phyloP scores from a whole-genome alignment of 1,284 basidiomycete genomes.

The Gomphus sp. region DNA sequence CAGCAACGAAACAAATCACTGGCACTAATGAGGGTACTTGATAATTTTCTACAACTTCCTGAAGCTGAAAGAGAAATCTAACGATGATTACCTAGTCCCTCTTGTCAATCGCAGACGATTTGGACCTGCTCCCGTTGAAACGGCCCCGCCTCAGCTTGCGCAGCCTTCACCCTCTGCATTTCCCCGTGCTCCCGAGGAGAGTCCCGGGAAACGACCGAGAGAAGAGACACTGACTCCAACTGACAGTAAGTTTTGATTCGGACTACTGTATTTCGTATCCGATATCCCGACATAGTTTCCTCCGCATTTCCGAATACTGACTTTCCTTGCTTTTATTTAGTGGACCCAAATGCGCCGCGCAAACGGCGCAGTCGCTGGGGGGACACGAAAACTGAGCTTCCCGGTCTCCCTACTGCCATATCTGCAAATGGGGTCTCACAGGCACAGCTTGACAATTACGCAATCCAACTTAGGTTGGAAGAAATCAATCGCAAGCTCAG shows the following conservation, averaged over 20 bases:
- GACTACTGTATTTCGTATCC: slow-evolving; percentile 21
- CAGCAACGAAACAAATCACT: slow-evolving; percentile 40
- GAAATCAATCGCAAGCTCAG: slow-evolving; percentile 95
- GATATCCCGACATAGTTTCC: slow-evolving; percentile 19
- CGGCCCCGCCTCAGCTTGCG: slow-evolving; percentile 73
- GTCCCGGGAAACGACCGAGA: slow-evolving; percentile 44
- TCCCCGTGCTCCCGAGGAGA: slow-evolving; percentile 52
- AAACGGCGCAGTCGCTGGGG: slow-evolving; percentile 96
- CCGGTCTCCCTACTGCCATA: slow-evolving; percentile 87
- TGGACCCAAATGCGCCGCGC: slow-evolving; percentile 74
- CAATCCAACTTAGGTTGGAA: slow-evolving; percentile 88
- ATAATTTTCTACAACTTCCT: slow-evolving; percentile 8
- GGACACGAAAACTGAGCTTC: slow-evolving; percentile 79
- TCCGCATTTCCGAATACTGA: slow-evolving; percentile 9
- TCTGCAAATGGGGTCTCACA: slow-evolving; percentile 86
- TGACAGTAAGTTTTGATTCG: slow-evolving; percentile 21
- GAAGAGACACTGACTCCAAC: slow-evolving; percentile 33
- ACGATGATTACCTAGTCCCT: slow-evolving; percentile 40
- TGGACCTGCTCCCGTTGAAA: slow-evolving; percentile 73
- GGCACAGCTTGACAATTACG: slow-evolving; percentile 91
- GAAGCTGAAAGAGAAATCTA: slow-evolving; percentile 3
- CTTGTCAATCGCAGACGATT: slow-evolving; percentile 81
- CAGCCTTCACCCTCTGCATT: slow-evolving; percentile 78
- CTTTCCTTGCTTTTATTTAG: slow-evolving; percentile 28
- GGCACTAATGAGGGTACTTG: slow-evolving; percentile 72